Evolutionary conservation across 2,329 filamentous ascomycete species (phyloP), one percentile per base, ranked within the genome.

Genomic region (Thermothelomyces thermophilus): DNA sequence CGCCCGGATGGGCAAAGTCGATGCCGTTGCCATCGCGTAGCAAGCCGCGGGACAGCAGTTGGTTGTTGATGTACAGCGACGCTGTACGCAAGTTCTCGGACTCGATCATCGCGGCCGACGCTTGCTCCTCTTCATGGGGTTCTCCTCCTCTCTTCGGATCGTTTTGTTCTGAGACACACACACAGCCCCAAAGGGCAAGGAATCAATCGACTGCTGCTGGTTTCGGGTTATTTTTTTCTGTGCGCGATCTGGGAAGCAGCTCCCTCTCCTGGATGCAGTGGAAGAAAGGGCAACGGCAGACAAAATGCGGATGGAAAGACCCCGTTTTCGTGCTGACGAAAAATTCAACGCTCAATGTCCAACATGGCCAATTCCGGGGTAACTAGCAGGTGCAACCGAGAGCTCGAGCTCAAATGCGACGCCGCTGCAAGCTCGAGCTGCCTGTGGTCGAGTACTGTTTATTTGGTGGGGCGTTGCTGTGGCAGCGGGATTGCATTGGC

Each of bases 1-100:
- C 74, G 46, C 80, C 80, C 8, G 87, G 84, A 55, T 81, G 73
- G 53, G 86, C 83, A 66, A 98, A 98, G 66, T 96, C 84, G 68
- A 98, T 87, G 36, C 72, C 73, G 60, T 85, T 80, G 58, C 85
- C 82, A 76, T 84, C 80, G 58, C 79, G 75, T 20, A 86, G 66
- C 9, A 86, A 70, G 3, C 83, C 83, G 52, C 83, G 72, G 4
- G 82, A 83, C 11, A 86, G 72, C 37, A 86, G 73, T 63, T 85
- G 81, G 63, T 86, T 86, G 70, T 86, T 86, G 70, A 86, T 83
- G 66, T 86, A 86, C 66, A 81, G 72, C 65, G 83, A 85, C 13
- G 83, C 83, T 60, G 81, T 83, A 52, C 75, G 76, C 39, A 86
- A 70, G 62, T 83, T 84, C 36, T 82, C 78, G 46, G 71, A 68